Evolutionary conservation across 441 rosid species (phyloP), one percentile per base, ranked within the genome.

Genomic region (Geranium incanum): DNA sequence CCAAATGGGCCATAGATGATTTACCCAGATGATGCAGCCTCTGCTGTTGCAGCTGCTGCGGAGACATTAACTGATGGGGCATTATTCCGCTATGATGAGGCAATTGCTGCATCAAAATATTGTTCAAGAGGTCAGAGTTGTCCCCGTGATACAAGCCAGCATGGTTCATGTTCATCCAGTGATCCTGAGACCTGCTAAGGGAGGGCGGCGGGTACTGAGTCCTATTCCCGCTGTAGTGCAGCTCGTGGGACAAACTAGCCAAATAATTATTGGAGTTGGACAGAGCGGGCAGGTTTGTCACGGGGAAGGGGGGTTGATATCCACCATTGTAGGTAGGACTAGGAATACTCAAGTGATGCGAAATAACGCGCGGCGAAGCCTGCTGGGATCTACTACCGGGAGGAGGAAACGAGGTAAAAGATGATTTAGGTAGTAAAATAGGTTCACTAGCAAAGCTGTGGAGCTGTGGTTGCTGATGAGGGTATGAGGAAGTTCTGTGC

Each of bases 401-500:
- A 7, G 88, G 92, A 71, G 91, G 95, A 70, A 89, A 94, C 38
- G 96, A 94, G 0, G 91, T 91, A 78, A 78, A 91, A 19, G 81
- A 68, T 3, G 96, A 90, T 72, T 94, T 86, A 0, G 91, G 90
- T 38, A 84, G 77, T 74, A 81, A 76, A 65, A 84, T 78, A 0
- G 97, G 90, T 76, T 92, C 99, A 55, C 86, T 89, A n/a, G 78
- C 75, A 77, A 82, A 88, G 74, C 88, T 92, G 12, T 83, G 92
- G n/a, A 80, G 83, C 74, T 82, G 92, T 2, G 77, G 82, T 74
- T 79, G 97, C 82, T 87, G 82, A 71, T 84, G 81, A 19, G 98
- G 98, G 75, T 90, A 91, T 0, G 98, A 90, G 16, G 97, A 90
- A 18, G 98, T 84, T 82, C 97, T 89, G 80, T 82, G 78, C 78